These are phyloP conservation scores for Scenedesmus sp. DNA, from an alignment of 163 green algal species.

Conservation along the genomic window DNA sequence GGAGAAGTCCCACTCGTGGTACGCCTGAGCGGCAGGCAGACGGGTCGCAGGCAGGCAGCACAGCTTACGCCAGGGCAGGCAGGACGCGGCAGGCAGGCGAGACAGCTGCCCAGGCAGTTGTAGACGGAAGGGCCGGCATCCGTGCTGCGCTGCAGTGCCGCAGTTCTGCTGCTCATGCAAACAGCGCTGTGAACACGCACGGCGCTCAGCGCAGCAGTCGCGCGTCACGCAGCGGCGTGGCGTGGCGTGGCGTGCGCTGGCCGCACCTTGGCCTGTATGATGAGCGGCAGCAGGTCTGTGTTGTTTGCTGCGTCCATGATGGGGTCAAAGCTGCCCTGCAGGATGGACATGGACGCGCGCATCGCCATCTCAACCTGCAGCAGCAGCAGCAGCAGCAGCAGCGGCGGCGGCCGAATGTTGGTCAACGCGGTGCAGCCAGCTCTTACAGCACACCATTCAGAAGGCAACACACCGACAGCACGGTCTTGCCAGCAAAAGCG, in stretches of 20 bases:
- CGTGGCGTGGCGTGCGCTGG: too few relatives aligned
- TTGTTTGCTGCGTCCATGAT: constrained; percentile 89
- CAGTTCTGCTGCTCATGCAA: neutral
- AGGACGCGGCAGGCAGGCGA: too few relatives aligned
- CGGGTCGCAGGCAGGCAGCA: neutral
- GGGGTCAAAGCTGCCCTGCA: constrained; percentile 94
- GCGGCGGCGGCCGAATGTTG: neutral
- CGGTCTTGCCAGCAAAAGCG: neutral
- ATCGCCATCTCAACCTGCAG: constrained; percentile 50
- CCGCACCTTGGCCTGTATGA: constrained; percentile 74
- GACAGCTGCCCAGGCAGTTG: too few relatives aligned
- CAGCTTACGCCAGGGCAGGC: neutral
- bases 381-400: constrained; percentile 33
- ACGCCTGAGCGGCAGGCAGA: constrained; percentile 10
- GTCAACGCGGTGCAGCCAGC: neutral
- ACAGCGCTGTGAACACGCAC: too few relatives aligned
- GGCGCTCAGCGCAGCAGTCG: neutral
- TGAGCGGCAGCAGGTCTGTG: constrained; percentile 91
- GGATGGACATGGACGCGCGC: constrained; percentile 46
- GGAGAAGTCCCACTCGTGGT: constrained; percentile 65
- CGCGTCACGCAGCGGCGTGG: neutral
- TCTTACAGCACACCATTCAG: neutral
- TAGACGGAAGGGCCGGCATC: too few relatives aligned
- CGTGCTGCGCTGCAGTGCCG: neutral
- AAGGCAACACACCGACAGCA: too few relatives aligned